Evolutionary conservation across 2,329 filamentous ascomycete genomes (phyloP).

Genomic region (Pyrenophora graminea): DNA sequence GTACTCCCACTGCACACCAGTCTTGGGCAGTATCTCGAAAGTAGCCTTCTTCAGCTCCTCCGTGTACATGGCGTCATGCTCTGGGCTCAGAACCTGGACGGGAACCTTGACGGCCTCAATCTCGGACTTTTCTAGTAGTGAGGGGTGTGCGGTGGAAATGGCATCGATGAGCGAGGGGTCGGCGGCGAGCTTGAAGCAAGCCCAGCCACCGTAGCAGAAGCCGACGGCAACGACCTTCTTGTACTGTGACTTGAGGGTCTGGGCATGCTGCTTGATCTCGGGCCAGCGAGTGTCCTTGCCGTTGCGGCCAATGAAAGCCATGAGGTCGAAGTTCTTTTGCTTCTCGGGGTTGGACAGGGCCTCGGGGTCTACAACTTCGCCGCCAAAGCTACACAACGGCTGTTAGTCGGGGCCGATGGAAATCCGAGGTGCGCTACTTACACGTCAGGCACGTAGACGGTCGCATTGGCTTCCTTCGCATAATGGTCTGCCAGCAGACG

Average conservation of each 20-base stretch:
- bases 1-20: constrained; percentile 41
- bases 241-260: constrained; percentile 42
- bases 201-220: constrained; percentile 55
- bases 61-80: constrained; percentile 33
- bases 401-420: neutral
- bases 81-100: constrained; percentile 36
- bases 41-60: constrained; percentile 39
- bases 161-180: constrained; percentile 40
- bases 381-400: constrained; percentile 30
- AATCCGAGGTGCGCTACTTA: constrained; percentile 14
- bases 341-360: constrained; percentile 34
- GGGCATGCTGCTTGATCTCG: constrained; percentile 44
- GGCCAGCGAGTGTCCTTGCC: constrained; percentile 46
- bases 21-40: constrained; percentile 34
- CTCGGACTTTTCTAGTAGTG: constrained; percentile 35
- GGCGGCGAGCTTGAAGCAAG: constrained; percentile 36
- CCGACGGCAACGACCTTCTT: constrained; percentile 53
- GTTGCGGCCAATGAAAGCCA: constrained; percentile 47
- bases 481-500: constrained; percentile 55
- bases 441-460: constrained; percentile 54
- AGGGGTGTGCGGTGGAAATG: constrained; percentile 37
- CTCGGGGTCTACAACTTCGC: constrained; percentile 36
- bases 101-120: constrained; percentile 40
- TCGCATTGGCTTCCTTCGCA: constrained; percentile 52
- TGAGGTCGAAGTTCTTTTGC: constrained; percentile 46